These are phyloP conservation scores for Fraxinus platypoda DNA, from an alignment of 305 asterid species.

Conservation along the genomic window DNA sequence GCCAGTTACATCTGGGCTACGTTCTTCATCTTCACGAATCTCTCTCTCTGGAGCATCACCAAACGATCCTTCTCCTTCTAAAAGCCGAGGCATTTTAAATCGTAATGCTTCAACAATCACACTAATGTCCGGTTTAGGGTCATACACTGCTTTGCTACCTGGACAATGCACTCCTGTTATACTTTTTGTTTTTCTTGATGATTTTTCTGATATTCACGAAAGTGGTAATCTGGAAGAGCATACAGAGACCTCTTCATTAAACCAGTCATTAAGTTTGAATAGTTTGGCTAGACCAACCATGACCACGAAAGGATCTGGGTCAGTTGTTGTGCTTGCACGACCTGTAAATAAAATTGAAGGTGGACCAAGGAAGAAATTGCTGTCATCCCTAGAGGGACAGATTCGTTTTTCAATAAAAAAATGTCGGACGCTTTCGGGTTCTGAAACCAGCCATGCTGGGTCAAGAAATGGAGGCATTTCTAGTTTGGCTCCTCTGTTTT, in stretches of 20 bases:
- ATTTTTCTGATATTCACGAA: slow-evolving; percentile 57
- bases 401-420: slow-evolving; percentile 85
- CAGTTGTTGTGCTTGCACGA: slow-evolving; percentile 79
- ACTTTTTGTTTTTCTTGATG: slow-evolving; percentile 85
- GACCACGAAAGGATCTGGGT: slow-evolving; percentile 60
- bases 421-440: slow-evolving; percentile 72
- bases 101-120: slow-evolving; percentile 61
- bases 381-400: slow-evolving; percentile 92
- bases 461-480: slow-evolving; percentile 55
- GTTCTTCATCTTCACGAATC: slow-evolving; percentile 47
- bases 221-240: slow-evolving; percentile 53
- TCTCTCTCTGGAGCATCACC: slow-evolving; percentile 44
- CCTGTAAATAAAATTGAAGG: slow-evolving; percentile 72
- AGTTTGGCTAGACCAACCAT: slow-evolving; percentile 48
- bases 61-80: slow-evolving; percentile 64
- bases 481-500: slow-evolving; percentile 63
- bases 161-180: slow-evolving; percentile 90
- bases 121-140: slow-evolving; percentile 75
- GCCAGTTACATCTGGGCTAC: slow-evolving; percentile 44
- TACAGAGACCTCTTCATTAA: slow-evolving; percentile 46
- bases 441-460: slow-evolving; percentile 62
- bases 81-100: slow-evolving; percentile 57
- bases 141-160: slow-evolving; percentile 73
- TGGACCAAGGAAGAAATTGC: slow-evolving; percentile 72
- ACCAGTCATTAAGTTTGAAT: slow-evolving; percentile 45